Percentiles rank a stretch among this genome's conserved stretches.
phyloP scores from a whole-genome alignment of 805 yeast species.

The Ogataea allantospora region DNA sequence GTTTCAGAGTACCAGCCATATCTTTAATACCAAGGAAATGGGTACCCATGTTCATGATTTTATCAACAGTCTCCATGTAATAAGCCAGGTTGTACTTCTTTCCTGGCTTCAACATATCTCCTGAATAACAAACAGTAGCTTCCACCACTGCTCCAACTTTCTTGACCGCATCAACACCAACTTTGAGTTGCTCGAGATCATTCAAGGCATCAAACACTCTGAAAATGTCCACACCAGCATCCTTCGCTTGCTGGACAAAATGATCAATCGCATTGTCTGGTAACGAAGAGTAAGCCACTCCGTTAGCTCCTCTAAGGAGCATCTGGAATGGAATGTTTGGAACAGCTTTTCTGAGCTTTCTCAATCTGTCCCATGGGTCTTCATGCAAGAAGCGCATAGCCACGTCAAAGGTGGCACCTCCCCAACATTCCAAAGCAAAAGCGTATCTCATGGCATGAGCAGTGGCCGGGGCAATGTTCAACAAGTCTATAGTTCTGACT shows the following conservation, averaged over 20 bases:
- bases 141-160: slow-evolving; percentile 99
- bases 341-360: slow-evolving; percentile 81
- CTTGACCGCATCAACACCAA: slow-evolving; percentile 96
- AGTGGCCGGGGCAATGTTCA: slow-evolving; percentile 91
- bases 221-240: slow-evolving; percentile 94
- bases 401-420: slow-evolving; percentile 99
- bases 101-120: slow-evolving; percentile 95
- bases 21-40: slow-evolving; percentile 97
- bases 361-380: slow-evolving; percentile 97
- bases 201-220: slow-evolving; percentile 97
- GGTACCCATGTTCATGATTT: slow-evolving; percentile 90
- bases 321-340: slow-evolving; percentile 99
- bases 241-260: slow-evolving; percentile 91
- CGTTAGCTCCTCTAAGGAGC: slow-evolving; percentile 99
- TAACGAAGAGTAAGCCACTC: slow-evolving; percentile 95
- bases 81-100: slow-evolving; percentile 94
- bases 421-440: slow-evolving; percentile 98
- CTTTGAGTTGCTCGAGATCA: slow-evolving; percentile 93
- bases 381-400: slow-evolving; percentile 98
- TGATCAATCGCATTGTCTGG: slow-evolving; percentile 99
- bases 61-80: slow-evolving; percentile 77
- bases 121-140: slow-evolving; percentile 97
- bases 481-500: slow-evolving; percentile 89
- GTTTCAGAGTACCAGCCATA: slow-evolving; percentile 99
- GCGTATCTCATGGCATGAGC: slow-evolving; percentile 87